These are phyloP conservation scores for Emericellopsis atlantica DNA, from an alignment of 2,329 filamentous ascomycete species.

Conservation along the genomic window DNA sequence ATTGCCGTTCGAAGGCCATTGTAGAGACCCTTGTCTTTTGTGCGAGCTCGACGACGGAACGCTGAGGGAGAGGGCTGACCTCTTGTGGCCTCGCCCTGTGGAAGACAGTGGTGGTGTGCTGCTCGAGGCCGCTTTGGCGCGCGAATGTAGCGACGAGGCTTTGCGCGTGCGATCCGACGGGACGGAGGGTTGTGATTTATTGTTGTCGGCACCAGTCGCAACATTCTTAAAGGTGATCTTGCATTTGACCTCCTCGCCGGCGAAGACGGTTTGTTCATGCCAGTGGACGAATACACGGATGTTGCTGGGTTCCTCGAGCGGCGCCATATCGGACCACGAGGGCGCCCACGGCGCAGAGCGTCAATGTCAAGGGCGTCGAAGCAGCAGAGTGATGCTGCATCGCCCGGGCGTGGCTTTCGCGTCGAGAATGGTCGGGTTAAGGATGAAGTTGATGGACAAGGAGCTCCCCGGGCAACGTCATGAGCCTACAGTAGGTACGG, in stretches of 20 bases:
- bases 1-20: conserved; percentile 26
- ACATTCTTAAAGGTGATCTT: conserved; percentile 94
- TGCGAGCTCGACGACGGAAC: conserved; percentile 32
- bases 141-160: conserved; percentile 26
- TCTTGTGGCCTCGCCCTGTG: conserved; percentile 43
- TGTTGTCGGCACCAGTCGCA: conserved; percentile 27
- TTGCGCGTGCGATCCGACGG: not conserved
- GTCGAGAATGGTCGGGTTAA: not conserved
- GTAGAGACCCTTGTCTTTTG: conserved; percentile 31
- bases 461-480: too few species aligned
- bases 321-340: conserved; percentile 26
- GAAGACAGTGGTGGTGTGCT: conserved; percentile 27
- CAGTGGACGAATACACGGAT: conserved; percentile 94
- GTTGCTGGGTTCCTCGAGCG: conserved; percentile 42
- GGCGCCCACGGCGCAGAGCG: not conserved
- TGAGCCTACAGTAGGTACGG: too few species aligned
- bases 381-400: not conserved
- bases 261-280: conserved; percentile 89
- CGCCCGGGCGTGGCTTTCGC: not conserved
- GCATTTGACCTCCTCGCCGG: conserved; percentile 90
- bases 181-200: conserved; percentile 8
- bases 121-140: conserved; percentile 27
- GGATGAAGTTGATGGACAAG: too few species aligned
- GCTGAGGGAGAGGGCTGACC: conserved; percentile 52
- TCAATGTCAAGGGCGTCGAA: not conserved